Evolutionary conservation across 805 yeast genomes (phyloP).

Genomic region (Teunomyces panamensis): DNA sequence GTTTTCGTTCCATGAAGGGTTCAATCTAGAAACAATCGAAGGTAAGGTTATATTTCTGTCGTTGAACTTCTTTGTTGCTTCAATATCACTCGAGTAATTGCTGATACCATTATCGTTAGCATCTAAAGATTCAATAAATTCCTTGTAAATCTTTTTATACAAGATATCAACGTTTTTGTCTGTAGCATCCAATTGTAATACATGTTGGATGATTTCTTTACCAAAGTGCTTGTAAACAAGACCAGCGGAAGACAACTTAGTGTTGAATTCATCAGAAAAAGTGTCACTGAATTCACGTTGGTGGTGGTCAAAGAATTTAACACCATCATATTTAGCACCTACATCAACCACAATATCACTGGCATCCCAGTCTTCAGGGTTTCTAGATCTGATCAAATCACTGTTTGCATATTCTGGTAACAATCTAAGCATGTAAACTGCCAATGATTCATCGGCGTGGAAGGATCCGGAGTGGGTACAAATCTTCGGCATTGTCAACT

Average conservation of each 20-base stretch:
- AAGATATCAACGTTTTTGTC: constrained; percentile 55
- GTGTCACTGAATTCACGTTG: constrained; percentile 86
- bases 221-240: constrained; percentile 86
- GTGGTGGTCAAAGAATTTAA: constrained; percentile 91
- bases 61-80: constrained; percentile 59
- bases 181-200: constrained; percentile 40
- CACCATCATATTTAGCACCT: constrained; percentile 83
- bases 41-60: constrained; percentile 77
- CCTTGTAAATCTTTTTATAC: constrained; percentile 75
- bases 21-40: constrained; percentile 70
- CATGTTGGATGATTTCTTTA: constrained; percentile 58
- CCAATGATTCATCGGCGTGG: constrained; percentile 96
- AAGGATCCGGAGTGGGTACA: constrained; percentile 93
- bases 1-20: constrained; percentile 81
- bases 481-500: constrained; percentile 47
- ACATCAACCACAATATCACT: constrained; percentile 96
- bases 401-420: constrained; percentile 69
- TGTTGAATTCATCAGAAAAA: constrained; percentile 59
- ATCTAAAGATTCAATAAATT: constrained; percentile 86
- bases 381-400: constrained; percentile 77
- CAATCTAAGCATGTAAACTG: constrained; percentile 77
- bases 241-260: constrained; percentile 93
- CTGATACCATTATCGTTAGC: constrained; percentile 94
- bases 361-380: constrained; percentile 74
- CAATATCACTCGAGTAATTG: constrained; percentile 55